Evolutionary conservation across 2,329 filamentous ascomycete species (phyloP).

Genomic region (Phyllosticta ampelicida): DNA sequence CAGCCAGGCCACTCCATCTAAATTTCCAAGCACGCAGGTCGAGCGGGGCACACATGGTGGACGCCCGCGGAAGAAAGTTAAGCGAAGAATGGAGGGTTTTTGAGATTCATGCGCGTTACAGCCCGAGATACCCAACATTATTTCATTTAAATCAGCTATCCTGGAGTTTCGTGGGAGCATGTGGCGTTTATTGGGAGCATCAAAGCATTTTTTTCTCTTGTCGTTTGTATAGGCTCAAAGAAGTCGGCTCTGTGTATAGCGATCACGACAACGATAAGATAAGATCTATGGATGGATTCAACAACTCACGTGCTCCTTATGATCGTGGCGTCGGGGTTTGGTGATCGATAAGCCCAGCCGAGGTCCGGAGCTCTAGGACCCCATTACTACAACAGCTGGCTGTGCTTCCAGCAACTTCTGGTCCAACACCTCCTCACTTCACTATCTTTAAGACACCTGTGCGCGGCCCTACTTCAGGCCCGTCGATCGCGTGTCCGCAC

Average conservation of each 20-base stretch:
- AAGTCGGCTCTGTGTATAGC: not conserved
- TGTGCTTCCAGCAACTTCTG: not conserved
- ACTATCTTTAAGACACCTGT: not conserved
- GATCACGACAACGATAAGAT: not conserved
- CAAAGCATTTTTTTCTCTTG: no score
- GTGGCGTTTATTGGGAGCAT: no score
- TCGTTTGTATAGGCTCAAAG: not conserved
- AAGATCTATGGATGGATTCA: not conserved
- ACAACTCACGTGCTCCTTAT: not conserved
- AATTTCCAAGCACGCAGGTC: constrained; percentile 21
- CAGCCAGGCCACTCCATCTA: constrained; percentile 19
- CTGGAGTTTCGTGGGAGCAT: not conserved
- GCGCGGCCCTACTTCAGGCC: not conserved
- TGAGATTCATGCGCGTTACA: constrained; percentile 2
- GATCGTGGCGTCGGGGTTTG: not conserved
- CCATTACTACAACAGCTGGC: not conserved
- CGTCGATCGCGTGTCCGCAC: not conserved
- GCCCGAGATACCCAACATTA: not conserved
- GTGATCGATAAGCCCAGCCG: not conserved
- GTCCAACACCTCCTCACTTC: not conserved
- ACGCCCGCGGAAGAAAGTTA: constrained; percentile 20
- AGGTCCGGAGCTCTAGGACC: not conserved
- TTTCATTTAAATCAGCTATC: not conserved
- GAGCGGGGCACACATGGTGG: constrained; percentile 27
- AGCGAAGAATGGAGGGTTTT: constrained; percentile 25